Base-by-base conservation (phyloP, 257 asterid species). In the Schizonepeta tenuifolia region DNA sequence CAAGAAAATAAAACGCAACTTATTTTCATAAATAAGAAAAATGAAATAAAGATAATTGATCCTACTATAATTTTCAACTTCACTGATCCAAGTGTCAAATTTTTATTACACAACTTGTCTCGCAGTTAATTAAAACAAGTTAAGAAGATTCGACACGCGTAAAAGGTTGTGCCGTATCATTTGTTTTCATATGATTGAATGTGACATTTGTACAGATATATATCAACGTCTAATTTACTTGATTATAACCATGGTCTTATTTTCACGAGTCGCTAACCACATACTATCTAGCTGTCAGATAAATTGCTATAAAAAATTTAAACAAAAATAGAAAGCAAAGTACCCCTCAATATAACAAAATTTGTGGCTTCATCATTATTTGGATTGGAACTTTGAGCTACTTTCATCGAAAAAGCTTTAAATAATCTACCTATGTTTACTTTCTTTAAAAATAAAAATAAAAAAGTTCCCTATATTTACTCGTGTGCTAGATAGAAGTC, bases 41-140 rank as follows among this genome's bases (percentile, higher is more conserved):
- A 31, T 4, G 13, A 11, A 44, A 44, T 44, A 44, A 44, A 11
- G 15, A 3, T 44, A 3, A 44, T 12, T 31, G 5, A 31, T 6
- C 3, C 5, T 31, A 6, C 36, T 31, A 31, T 31, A 31, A 7
- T 31, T 31, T 31, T 31, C 36, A 31, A 31, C 7, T 31, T n/a
- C n/a, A 24, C 1, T 57, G 0, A 44, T 24, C 71, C 62, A 69
- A 14, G 67, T 70, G 75, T 70, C 75, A 33, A 36, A 17, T 11
- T 33, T 17, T 6, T 17, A 26, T 28, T 31, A 71, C 44, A 9
- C 2, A 49, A n/a, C 61, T 31, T 71, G 64, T 60, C 67, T 14
- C 64, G n/a, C n/a, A n/a, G n/a, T n/a, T n/a, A n/a, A n/a, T 10
- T 20, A 44, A 12, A 5, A 10, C 9, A 66, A 66, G 47, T 15